Conservation (phyloP, 768 basidiomycete genomes). For the Trametes meyenii region DNA sequence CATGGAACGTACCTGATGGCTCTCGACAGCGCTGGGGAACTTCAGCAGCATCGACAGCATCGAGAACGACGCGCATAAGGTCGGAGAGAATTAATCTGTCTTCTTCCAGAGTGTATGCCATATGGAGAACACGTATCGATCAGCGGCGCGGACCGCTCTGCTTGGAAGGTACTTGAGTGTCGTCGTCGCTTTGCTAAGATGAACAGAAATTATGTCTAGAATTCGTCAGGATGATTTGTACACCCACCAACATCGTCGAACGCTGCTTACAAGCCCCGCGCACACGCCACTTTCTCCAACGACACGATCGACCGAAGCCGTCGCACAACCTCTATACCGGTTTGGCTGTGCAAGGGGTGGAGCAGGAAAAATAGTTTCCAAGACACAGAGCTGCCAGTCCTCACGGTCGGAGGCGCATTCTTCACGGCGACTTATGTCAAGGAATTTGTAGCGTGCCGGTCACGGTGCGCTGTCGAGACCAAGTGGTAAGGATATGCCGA, state of each 20-base stretch:
- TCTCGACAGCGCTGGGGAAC: neutral
- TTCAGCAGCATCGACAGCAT: neutral
- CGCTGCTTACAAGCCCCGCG: neutral
- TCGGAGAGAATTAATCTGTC: neutral
- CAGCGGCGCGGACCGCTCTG: neutral
- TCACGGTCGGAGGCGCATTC: neutral
- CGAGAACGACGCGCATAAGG: neutral
- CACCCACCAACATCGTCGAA: neutral
- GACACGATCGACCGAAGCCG: neutral
- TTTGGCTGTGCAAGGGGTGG: constrained; percentile 15
- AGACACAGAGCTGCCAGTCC: neutral
- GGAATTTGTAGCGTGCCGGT: neutral
- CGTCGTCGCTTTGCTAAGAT: neutral
- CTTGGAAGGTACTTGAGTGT: neutral
- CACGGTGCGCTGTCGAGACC: neutral
- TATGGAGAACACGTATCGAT: constrained; percentile 1
- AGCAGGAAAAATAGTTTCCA: neutral
- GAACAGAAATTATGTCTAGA: neutral
- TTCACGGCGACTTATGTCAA: neutral
- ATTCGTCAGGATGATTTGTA: neutral
- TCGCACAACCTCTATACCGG: constrained; percentile 6
- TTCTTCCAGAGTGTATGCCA: neutral
- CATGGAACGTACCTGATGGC: constrained; percentile 5
- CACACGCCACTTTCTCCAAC: neutral
- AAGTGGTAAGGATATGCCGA: neutral